Conservation (phyloP, 106 monocot species). For the Xerophyta viscosa region DNA sequence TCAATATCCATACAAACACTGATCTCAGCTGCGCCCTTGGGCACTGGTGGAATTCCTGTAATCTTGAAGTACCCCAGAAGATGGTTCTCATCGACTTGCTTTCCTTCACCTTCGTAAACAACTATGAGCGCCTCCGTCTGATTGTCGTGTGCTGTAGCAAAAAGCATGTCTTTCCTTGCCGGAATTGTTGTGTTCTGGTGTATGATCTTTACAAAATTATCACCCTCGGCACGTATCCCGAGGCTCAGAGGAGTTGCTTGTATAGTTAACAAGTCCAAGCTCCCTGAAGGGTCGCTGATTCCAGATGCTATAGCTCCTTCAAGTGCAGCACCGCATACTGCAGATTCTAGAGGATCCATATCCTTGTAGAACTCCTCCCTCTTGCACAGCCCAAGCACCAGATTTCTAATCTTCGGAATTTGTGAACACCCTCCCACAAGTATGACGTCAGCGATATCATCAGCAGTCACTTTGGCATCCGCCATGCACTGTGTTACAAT, state of each 20-base stretch:
- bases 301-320: conserved; percentile 77
- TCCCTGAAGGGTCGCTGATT: conserved; percentile 37
- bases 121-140: conserved; percentile 63
- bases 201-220: conserved; percentile 28
- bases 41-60: conserved; percentile 43
- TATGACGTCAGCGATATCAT: conserved; percentile 61
- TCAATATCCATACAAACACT: conserved; percentile 74
- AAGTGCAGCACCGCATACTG: conserved; percentile 63
- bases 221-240: conserved; percentile 49
- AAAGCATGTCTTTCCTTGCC: conserved; percentile 52
- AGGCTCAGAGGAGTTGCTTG: conserved; percentile 54
- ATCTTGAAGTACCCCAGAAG: conserved; percentile 73
- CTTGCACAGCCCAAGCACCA: conserved; percentile 38
- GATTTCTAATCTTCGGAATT: conserved; percentile 43
- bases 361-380: conserved; percentile 28
- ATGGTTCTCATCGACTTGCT: conserved; percentile 39
- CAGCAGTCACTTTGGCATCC: conserved; percentile 49
- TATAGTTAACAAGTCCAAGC: conserved; percentile 61
- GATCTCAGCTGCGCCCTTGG: conserved; percentile 56
- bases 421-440: conserved; percentile 69
- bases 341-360: conserved; percentile 48
- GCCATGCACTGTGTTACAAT: conserved; percentile 40
- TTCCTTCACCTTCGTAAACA: conserved; percentile 72
- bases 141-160: conserved; percentile 54
- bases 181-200: conserved; percentile 60